Base-by-base conservation (phyloP, 1,139 yeast species). In the Yamadazyma friedrichii region DNA sequence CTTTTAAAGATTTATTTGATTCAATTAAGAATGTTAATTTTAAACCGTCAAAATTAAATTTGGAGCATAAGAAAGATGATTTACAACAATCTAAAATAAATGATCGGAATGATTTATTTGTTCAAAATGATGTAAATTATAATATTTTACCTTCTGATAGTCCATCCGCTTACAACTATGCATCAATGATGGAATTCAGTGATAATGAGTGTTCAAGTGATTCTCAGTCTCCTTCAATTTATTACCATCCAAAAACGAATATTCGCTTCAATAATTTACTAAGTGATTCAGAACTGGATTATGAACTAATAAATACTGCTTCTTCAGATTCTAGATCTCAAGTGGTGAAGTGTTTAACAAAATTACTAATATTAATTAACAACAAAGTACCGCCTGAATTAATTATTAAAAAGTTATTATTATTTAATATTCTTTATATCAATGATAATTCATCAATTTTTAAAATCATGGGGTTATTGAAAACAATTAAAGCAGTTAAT, bases 111-210 rank as follows among this genome's bases (percentile, higher is more conserved):
- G 51, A 45, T 34, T 16, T 32, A 13, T 49, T 45, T 32, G 42
- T 26, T 31, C 27, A 27, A 1, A 43, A 31, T 20, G 48, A 45
- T 15, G 38, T 35, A 4, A 31, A 39, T 26, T 10, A 13, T 6
- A 44, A 9, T 16, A 35, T 46, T 11, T 15, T 27, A 4, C 25
- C 27, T 6, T n/a, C 37, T 10, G 46, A 39, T 15, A 35, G 39
- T 8, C 40, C 35, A 9, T n/a, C 25, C n/a, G 38, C 46, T 9
- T 38, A 35, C 16, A 42, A 48, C 17, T 49, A 48, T 38, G 43
- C 57, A 15, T 30, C 39, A 2, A 62, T 58, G 38, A 63, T 68
- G 59, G 62, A 61, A 36, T 58, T 53, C 13, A 67, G 74, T 2
- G 75, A 69, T 39, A 68, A 61, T 36, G 67, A 50, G 33, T 9